Percentiles rank a stretch among this genome's conserved stretches.
phyloP scores from a whole-genome alignment of 768 basidiomycete species.

The Sarcodon aspratus region DNA sequence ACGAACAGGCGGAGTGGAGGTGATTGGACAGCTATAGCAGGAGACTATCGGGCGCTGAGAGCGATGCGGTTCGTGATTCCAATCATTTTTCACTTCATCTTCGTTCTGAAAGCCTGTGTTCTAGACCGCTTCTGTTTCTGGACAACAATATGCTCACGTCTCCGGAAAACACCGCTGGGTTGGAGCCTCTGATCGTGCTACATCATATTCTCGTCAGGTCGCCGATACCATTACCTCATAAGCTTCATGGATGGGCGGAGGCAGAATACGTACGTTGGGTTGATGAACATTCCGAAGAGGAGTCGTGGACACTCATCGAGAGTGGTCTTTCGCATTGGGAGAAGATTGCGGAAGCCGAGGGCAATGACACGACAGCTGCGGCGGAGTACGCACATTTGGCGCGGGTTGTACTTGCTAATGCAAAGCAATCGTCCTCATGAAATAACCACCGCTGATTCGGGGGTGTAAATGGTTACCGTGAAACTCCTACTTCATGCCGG shows the following conservation, averaged over 20 bases:
- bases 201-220: conserved; percentile 91
- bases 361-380: conserved; percentile 31
- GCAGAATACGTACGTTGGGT: conserved; percentile 96
- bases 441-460: no score
- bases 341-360: conserved; percentile 50
- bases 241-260: conserved; percentile 88
- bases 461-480: no score
- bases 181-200: conserved; percentile 81
- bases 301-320: conserved; percentile 73
- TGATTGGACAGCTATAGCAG: conserved; percentile 66
- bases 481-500: no score
- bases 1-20: conserved; percentile 47
- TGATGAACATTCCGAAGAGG: conserved; percentile 77
- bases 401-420: conserved; percentile 47
- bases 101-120: no score
- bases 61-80: conserved; percentile 64
- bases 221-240: conserved; percentile 68
- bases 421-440: conserved; percentile 5
- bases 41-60: conserved; percentile 77
- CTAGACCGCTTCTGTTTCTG: conserved; percentile 86
- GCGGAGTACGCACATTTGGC: conserved; percentile 60
- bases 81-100: not conserved
- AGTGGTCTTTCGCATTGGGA: conserved; percentile 74
- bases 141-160: conserved; percentile 63
- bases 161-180: conserved; percentile 54